phyloP scores from a whole-genome alignment of 2,329 filamentous ascomycete species.

The Xylaria sp. region DNA sequence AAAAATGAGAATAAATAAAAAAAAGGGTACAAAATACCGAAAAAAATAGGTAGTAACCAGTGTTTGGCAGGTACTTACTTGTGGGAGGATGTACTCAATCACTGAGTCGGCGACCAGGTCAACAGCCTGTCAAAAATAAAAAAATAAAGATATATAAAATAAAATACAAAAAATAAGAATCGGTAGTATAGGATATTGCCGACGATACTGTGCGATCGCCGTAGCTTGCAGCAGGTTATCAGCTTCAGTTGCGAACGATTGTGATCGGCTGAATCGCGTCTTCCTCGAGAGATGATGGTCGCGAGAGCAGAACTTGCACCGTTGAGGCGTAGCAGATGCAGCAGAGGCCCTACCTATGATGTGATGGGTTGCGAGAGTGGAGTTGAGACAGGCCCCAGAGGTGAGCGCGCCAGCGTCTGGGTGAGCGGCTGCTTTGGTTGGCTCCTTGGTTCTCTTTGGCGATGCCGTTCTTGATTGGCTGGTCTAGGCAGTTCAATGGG shows the following conservation, averaged over 20 bases:
- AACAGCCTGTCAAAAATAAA: background rate
- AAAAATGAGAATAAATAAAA: slow-evolving; percentile 3
- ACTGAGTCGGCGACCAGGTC: background rate
- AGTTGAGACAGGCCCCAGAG: background rate
- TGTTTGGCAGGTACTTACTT: too few species aligned
- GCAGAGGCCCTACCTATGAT: background rate
- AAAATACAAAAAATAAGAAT: background rate
- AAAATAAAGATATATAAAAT: background rate
- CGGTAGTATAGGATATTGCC: background rate
- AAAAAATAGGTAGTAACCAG: too few species aligned
- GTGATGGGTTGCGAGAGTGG: background rate
- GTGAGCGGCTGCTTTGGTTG: background rate
- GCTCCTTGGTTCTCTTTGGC: background rate
- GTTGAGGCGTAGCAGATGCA: too few species aligned
- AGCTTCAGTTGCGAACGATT: too few species aligned
- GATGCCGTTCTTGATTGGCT: background rate
- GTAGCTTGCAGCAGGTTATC: too few species aligned
- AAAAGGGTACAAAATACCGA: background rate
- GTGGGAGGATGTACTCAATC: too few species aligned
- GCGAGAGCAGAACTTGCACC: too few species aligned
- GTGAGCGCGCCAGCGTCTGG: background rate
- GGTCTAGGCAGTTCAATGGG: background rate
- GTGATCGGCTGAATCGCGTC: too few species aligned
- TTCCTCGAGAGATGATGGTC: too few species aligned
- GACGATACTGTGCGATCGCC: too few species aligned